Conservation (phyloP, 2,329 filamentous ascomycete genomes). For the Elsinoe perseae region DNA sequence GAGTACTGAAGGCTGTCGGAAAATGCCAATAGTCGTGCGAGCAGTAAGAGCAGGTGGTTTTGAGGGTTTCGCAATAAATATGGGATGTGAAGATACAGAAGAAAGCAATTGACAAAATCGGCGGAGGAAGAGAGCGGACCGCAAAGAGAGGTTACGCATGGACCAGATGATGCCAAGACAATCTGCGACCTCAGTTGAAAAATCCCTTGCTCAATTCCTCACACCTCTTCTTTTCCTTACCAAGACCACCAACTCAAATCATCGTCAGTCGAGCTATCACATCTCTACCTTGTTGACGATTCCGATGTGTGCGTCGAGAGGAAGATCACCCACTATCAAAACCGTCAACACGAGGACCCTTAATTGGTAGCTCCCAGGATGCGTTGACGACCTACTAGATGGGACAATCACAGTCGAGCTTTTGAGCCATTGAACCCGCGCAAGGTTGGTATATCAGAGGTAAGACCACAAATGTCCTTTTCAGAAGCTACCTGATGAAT, state of each 20-base stretch:
- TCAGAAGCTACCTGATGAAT: slow-evolving; percentile 29
- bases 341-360: slow-evolving; percentile 69
- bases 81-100: slow-evolving; percentile 4
- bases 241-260: slow-evolving; percentile 70
- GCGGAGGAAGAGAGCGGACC: slow-evolving; percentile 6
- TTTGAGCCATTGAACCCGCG: background rate
- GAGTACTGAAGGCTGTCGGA: background rate
- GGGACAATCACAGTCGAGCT: slow-evolving; percentile 42
- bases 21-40: no score
- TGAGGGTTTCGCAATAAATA: background rate
- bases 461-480: background rate
- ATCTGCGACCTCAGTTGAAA: background rate
- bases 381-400: slow-evolving; percentile 60
- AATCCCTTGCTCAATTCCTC: slow-evolving; percentile 19
- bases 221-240: slow-evolving; percentile 37
- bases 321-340: slow-evolving; percentile 61
- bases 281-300: slow-evolving; percentile 57
- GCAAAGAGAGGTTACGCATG: slow-evolving; percentile 16
- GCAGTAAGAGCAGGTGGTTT: background rate
- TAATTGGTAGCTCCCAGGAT: slow-evolving; percentile 54
- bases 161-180: slow-evolving; percentile 3
- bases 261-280: slow-evolving; percentile 52
- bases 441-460: slow-evolving; percentile 17
- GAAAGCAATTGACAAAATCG: slow-evolving; percentile 5
- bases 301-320: slow-evolving; percentile 68